Evolutionary conservation across 805 yeast genomes (phyloP).

Genomic region (Hemisphaericaspora nanyangensis): DNA sequence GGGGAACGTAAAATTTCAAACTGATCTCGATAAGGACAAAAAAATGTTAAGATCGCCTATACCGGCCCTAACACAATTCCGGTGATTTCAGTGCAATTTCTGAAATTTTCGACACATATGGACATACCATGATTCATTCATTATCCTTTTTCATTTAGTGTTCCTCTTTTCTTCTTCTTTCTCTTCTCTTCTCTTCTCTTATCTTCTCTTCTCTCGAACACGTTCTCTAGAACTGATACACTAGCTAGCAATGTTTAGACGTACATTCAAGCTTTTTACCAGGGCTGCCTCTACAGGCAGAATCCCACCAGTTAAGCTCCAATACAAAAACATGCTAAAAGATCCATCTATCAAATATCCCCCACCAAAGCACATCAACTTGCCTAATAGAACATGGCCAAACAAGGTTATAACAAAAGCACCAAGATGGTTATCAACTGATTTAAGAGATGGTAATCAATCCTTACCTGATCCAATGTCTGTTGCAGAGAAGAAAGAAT

Average conservation of each 20-base stretch:
- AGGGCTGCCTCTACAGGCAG: conserved; percentile 21
- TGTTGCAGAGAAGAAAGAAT: conserved; percentile 67
- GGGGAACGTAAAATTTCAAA: no score
- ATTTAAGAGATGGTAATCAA: conserved; percentile 78
- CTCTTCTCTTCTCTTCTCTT: not conserved
- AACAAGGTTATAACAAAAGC: conserved; percentile 60
- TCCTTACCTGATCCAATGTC: conserved; percentile 82
- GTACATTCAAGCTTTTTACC: conserved; percentile 18
- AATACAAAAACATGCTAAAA: conserved; percentile 48
- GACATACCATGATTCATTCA: no score
- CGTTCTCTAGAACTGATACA: not conserved
- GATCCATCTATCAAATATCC: conserved; percentile 66
- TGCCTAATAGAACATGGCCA: conserved; percentile 73
- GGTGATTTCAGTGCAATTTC: no score
- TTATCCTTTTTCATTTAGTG: no score
- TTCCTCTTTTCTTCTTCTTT: not conserved
- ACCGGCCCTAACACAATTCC: no score
- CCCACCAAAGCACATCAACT: conserved; percentile 49
- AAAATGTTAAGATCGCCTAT: no score
- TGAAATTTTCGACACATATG: no score
- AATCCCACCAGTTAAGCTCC: conserved; percentile 14
- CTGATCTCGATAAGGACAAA: no score
- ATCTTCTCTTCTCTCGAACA: not conserved
- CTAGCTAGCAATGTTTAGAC: conserved; percentile 21
- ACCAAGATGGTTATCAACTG: conserved; percentile 80